Conservation (phyloP, 352 stramenopile species). For the Pythium dissimile region DNA sequence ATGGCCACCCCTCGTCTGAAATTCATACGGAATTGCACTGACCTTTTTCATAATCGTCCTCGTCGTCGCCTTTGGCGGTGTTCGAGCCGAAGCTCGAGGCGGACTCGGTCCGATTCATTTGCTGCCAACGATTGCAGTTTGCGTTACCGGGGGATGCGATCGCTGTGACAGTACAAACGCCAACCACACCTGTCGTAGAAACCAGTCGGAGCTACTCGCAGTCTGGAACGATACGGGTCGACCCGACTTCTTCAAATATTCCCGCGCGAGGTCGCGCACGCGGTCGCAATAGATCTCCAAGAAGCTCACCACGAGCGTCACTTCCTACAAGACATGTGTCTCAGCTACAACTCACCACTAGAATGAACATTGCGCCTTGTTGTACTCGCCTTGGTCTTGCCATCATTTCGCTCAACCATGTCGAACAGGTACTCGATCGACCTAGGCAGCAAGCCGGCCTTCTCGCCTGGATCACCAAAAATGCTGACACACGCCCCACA, state of each 20-base stretch:
- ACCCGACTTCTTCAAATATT: conserved; percentile 78
- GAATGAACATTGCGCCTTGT: too few relatives aligned
- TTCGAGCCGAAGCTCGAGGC: conserved; percentile 66
- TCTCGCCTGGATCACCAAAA: conserved; percentile 86
- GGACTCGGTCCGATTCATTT: conserved; percentile 67
- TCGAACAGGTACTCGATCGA: conserved; percentile 90
- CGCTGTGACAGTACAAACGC: not conserved
- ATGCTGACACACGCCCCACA: conserved; percentile 43
- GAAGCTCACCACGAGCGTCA: conserved; percentile 88
- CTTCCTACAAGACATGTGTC: conserved; percentile 40
- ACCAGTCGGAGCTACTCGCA: conserved; percentile 80
- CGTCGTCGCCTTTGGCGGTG: conserved; percentile 45
- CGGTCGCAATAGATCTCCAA: conserved; percentile 94
- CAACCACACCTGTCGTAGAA: conserved; percentile 63
- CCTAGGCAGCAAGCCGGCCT: conserved; percentile 82
- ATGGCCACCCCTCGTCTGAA: not conserved
- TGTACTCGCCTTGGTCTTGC: conserved; percentile 65
- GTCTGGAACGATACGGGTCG: conserved; percentile 70
- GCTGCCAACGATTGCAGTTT: conserved; percentile 19
- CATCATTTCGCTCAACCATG: conserved; percentile 62
- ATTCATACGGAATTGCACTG: not conserved
- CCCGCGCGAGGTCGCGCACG: conserved; percentile 88
- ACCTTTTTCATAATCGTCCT: conserved; percentile 85
- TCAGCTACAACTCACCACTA: too few relatives aligned
- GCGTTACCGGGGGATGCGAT: not conserved